These are phyloP conservation scores for Colletotrichum orchidophilum DNA, from an alignment of 2,329 filamentous ascomycete species.

Conservation along the genomic window DNA sequence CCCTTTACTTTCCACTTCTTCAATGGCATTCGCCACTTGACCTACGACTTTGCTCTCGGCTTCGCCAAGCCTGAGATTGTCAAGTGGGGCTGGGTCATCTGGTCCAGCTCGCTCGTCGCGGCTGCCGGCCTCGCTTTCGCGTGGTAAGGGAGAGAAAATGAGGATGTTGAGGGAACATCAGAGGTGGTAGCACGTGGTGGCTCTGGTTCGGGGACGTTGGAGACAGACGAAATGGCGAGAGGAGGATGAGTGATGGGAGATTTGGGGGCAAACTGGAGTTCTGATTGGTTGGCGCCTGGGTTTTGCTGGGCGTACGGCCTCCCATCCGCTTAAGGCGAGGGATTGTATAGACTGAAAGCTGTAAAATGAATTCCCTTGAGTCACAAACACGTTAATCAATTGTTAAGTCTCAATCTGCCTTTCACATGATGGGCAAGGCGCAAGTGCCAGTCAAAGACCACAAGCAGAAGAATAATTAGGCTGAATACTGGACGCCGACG, in stretches of 20 bases:
- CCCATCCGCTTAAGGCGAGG: slow-evolving; percentile 12
- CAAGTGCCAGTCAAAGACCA: not conserved
- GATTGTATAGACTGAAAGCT: slow-evolving; percentile 33
- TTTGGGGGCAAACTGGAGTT: slow-evolving; percentile 24
- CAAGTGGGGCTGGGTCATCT: slow-evolving; percentile 57
- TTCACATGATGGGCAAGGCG: not conserved
- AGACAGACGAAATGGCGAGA: slow-evolving; percentile 9
- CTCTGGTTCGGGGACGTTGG: not conserved
- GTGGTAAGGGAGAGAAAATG: slow-evolving; percentile 44
- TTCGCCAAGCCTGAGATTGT: slow-evolving; percentile 59
- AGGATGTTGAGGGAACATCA: slow-evolving; percentile 2
- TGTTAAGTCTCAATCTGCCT: not conserved
- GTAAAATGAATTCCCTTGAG: slow-evolving; percentile 33
- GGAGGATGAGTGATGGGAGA: slow-evolving; percentile 1
- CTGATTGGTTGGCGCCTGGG: slow-evolving; percentile 27
- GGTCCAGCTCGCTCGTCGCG: slow-evolving; percentile 54
- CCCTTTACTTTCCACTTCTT: slow-evolving; percentile 67
- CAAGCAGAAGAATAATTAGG: not conserved
- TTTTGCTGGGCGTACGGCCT: slow-evolving; percentile 22
- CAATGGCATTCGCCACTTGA: slow-evolving; percentile 65
- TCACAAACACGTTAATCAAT: slow-evolving; percentile 30
- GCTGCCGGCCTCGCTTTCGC: slow-evolving; percentile 60
- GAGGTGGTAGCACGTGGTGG: not conserved
- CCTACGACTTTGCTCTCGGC: slow-evolving; percentile 61
- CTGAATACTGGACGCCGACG: not conserved